Percentiles rank a stretch among this genome's conserved stretches.
Evolutionary conservation across 2,329 filamentous ascomycete species (phyloP).

Genomic region (Colletotrichum spaethianum): DNA sequence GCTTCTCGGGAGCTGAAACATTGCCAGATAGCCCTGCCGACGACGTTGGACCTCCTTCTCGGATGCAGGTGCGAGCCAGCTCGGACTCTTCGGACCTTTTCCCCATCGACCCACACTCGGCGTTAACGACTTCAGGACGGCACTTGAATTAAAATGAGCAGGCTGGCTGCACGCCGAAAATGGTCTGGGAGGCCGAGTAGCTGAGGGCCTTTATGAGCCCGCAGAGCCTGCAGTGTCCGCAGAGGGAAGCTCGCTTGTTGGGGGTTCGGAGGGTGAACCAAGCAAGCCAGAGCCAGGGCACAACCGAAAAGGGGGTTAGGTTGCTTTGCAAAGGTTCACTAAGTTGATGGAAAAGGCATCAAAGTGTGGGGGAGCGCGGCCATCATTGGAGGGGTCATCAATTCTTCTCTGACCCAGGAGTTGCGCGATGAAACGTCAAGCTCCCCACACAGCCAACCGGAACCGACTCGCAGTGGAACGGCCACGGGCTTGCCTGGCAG

Average conservation of each 20-base stretch:
- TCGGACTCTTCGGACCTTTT: neutral
- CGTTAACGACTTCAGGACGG: neutral
- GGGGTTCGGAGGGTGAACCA: neutral
- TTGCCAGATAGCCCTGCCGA: neutral
- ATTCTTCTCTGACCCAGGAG: slow-evolving; percentile 23
- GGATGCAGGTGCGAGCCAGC: neutral
- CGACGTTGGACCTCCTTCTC: neutral
- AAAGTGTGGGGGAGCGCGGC: slow-evolving; percentile 17
- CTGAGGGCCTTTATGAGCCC: neutral
- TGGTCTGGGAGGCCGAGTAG: neutral
- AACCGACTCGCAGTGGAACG: neutral
- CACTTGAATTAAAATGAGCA: slow-evolving; percentile 1
- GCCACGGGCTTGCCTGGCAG: neutral
- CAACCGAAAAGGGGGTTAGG: neutral
- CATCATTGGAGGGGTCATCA: slow-evolving; percentile 32
- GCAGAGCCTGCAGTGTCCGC: neutral
- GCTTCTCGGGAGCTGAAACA: neutral
- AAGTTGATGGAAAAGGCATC: slow-evolving; percentile 18
- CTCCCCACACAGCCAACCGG: slow-evolving; percentile 6
- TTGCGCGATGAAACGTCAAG: slow-evolving; percentile 38
- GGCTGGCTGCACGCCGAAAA: neutral
- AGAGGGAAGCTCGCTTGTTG: neutral
- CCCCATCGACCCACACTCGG: neutral
- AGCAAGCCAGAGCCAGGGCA: neutral
- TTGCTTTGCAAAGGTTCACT: neutral